Evolutionary conservation across 768 basidiomycete species (phyloP), one percentile per base, ranked within the genome.

Genomic region (Mycena belliarum): DNA sequence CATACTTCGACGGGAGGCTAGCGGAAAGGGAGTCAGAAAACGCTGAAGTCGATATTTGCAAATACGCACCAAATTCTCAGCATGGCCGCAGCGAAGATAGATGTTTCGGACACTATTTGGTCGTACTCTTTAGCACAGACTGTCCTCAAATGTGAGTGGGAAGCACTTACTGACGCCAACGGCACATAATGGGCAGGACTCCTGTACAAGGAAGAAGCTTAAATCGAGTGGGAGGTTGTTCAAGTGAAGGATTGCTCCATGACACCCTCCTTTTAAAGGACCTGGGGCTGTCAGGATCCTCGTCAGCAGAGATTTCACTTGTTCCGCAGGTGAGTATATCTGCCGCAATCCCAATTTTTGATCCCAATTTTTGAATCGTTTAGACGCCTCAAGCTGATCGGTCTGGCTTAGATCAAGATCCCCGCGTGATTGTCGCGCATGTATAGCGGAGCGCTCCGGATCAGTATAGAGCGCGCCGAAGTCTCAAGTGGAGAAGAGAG

Each of bases 81-180:
- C 72, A 48, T 86, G 84, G 7, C 75, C 76, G 56, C 84, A 86
- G 21, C 70, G 71, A 47, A 70, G 56, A 72, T 80, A 85, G 40
- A 77, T 64, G 61, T 80, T 76, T 66, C 78, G 75, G 20, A 84
- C 79, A 28, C 79, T 80, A 57, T 10, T 29, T 18, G n/a, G 33
- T 45, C 29, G 38, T 18, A 55, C 33, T 41, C 54, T 32, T 59
- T 38, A 49, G 33, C n/a, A 44, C 38, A 32, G 6, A 12, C 29
- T 12, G 15, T n/a, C 3, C 8, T 20, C 55, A 32, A 65, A 44
- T 45, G 23, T 61, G 24, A 32, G 8, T 33, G 25, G 49, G 20
- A 38, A 6, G 21, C 21, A 76, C 81, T 70, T 64, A 85, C 83
- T 78, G 81, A 72, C 83, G 80, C 66, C 72, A 76, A 65, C 73